Evolutionary conservation across 2,329 filamentous ascomycete genomes (phyloP).

Genomic region (Clonostachys chloroleuca): DNA sequence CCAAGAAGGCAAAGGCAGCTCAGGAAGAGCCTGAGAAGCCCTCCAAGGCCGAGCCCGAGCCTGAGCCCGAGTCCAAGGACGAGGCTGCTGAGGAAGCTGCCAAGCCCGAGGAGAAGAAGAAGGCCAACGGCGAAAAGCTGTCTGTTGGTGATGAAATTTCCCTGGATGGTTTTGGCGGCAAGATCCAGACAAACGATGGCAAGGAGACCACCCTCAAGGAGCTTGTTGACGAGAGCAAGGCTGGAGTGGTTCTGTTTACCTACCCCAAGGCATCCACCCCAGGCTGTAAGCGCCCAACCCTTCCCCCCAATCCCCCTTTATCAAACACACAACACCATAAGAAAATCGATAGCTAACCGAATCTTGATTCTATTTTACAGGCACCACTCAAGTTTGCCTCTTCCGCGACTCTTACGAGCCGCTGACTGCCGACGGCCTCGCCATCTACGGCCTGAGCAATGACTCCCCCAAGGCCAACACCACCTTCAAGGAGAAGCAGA

Average conservation of each 20-base stretch:
- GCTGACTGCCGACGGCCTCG: constrained; percentile 73
- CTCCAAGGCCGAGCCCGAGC: constrained; percentile 15
- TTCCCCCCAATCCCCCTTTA: neutral
- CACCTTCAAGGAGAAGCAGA: constrained; percentile 88
- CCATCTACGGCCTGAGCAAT: constrained; percentile 84
- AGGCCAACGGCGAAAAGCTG: constrained; percentile 23
- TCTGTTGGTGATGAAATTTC: constrained; percentile 51
- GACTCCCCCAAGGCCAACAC: constrained; percentile 91
- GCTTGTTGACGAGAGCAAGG: constrained; percentile 77
- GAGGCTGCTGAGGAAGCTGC: constrained; percentile 1
- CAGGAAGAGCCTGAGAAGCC: constrained; percentile 8
- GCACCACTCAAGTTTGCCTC: constrained; percentile 87
- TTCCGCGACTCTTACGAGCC: constrained; percentile 83
- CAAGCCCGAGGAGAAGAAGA: constrained; percentile 2
- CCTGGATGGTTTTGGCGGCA: constrained; percentile 59
- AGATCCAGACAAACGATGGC: constrained; percentile 84
- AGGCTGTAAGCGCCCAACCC: constrained; percentile 65
- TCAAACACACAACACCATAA: neutral
- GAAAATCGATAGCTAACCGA: neutral
- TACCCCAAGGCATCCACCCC: constrained; percentile 94
- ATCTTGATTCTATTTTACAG: constrained; percentile 34
- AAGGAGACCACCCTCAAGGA: constrained; percentile 73
- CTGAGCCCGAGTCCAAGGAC: constrained; percentile 8
- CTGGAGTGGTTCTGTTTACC: constrained; percentile 87
- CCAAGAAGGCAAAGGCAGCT: constrained; percentile 23